Conservation (phyloP, 106 monocot genomes). For the Allium fistulosum region DNA sequence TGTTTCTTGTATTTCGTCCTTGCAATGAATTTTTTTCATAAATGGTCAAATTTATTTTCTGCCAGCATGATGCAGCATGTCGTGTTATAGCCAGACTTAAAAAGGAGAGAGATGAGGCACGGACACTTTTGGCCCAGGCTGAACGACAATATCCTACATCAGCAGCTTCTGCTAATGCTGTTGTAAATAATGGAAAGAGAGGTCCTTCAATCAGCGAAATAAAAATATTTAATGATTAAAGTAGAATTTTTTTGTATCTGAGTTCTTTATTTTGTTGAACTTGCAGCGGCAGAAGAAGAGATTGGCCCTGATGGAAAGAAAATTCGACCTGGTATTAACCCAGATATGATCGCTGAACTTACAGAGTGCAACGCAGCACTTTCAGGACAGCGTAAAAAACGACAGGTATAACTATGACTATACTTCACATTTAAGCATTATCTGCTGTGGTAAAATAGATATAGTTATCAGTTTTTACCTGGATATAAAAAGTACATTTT, state of each 20-base stretch:
- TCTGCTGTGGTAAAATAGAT: too few relatives aligned
- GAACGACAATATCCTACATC: slow-evolving; percentile 72
- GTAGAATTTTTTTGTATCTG: neutral
- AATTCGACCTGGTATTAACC: slow-evolving; percentile 81
- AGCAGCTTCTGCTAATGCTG: slow-evolving; percentile 13
- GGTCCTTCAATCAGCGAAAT: neutral
- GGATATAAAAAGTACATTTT: too few relatives aligned
- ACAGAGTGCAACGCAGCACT: slow-evolving; percentile 76
- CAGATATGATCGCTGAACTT: slow-evolving; percentile 68
- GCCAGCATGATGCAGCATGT: slow-evolving; percentile 96
- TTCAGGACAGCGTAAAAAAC: slow-evolving; percentile 84
- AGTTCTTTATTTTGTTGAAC: slow-evolving; percentile 6
- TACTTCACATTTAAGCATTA: too few relatives aligned
- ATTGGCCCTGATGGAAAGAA: slow-evolving; percentile 93
- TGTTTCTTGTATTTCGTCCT: too few relatives aligned
- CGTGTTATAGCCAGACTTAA: slow-evolving; percentile 95
- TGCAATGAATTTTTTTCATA: too few relatives aligned
- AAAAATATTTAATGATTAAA: neutral
- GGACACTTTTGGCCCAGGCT: slow-evolving; percentile 68
- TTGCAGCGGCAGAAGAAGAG: slow-evolving; percentile 60
- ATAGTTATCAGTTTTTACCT: too few relatives aligned
- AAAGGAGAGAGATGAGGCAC: slow-evolving; percentile 95
- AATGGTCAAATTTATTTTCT: neutral
- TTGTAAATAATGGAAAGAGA: slow-evolving; percentile 14
- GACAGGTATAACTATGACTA: slow-evolving; percentile 43